Percentiles rank a stretch among this genome's conserved stretches.
These are phyloP conservation scores for Conticribra guillardii DNA, from an alignment of 108 stramenopile genomes.

Conservation along the genomic window DNA sequence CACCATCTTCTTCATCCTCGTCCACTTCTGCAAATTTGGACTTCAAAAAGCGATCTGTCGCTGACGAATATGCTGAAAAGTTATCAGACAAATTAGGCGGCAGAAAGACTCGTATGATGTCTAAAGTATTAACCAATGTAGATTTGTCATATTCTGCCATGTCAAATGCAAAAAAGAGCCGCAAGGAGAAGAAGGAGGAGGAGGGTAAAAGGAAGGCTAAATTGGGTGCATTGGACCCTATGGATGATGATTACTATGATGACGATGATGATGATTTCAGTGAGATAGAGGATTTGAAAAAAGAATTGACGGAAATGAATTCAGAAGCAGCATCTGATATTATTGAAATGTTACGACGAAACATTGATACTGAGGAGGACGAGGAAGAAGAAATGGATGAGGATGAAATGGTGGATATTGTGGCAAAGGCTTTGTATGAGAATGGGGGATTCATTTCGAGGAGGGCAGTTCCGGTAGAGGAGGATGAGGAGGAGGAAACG, in stretches of 20 bases:
- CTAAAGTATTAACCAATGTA: background rate
- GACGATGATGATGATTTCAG: constrained; percentile 33
- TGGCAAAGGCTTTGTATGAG: constrained; percentile 52
- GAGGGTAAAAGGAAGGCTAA: constrained; percentile 13
- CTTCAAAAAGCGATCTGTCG: constrained; percentile 4
- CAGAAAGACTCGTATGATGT: background rate
- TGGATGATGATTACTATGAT: constrained; percentile 16
- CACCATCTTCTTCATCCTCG: background rate
- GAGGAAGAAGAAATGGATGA: constrained; percentile 62
- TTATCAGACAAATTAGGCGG: constrained; percentile 27
- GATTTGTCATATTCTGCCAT: background rate
- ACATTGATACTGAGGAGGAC: constrained; percentile 39
- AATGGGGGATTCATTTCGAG: constrained; percentile 38
- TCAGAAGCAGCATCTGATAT: constrained; percentile 43
- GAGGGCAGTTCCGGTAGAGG: constrained; percentile 9
- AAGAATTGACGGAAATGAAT: constrained; percentile 18
- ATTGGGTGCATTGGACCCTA: constrained; percentile 22
- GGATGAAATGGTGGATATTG: constrained; percentile 73
- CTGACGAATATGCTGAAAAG: constrained; percentile 46
- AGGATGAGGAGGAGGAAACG: constrained; percentile 1
- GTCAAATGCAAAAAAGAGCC: background rate
- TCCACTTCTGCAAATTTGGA: background rate
- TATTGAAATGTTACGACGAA: constrained; percentile 44
- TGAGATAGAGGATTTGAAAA: constrained; percentile 30
- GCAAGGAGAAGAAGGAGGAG: background rate